Conservation (phyloP, 1,139 yeast species). For the Candida sp. region DNA sequence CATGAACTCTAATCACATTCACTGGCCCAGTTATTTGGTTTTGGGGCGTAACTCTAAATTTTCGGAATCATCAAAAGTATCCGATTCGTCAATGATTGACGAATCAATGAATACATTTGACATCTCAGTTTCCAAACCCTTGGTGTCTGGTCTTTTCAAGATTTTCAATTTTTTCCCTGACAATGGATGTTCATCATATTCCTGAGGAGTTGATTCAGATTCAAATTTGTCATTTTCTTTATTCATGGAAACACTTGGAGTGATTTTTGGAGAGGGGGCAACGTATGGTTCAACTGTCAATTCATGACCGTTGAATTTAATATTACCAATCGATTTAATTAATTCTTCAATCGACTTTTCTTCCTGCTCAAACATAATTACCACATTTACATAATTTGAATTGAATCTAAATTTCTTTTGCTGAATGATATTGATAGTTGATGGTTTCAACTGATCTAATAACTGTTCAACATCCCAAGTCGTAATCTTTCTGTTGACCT, state of each 20-base stretch:
- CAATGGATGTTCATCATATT: background rate
- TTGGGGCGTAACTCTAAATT: background rate
- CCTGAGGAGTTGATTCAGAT: background rate
- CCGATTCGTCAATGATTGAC: background rate
- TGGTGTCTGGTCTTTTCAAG: background rate
- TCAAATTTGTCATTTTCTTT: background rate
- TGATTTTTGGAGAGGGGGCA: constrained; percentile 1
- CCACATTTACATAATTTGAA: background rate
- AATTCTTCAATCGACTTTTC: background rate
- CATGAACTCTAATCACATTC: too few relatives aligned
- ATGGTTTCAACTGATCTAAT: background rate
- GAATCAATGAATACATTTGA: background rate
- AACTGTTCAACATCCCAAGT: constrained; percentile 1
- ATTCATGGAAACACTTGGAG: background rate
- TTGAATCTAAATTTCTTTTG: background rate
- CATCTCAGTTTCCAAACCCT: background rate
- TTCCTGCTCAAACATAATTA: background rate
- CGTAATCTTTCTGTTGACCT: background rate
- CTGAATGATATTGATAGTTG: background rate
- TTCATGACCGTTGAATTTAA: background rate
- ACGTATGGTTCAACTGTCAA: background rate
- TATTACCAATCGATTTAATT: background rate
- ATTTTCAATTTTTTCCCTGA: background rate
- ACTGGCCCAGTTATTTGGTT: background rate
- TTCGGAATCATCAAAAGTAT: background rate